phyloP scores from a whole-genome alignment of 495 filamentous ascomycete genomes.

The Xylaria flabelliformis region DNA sequence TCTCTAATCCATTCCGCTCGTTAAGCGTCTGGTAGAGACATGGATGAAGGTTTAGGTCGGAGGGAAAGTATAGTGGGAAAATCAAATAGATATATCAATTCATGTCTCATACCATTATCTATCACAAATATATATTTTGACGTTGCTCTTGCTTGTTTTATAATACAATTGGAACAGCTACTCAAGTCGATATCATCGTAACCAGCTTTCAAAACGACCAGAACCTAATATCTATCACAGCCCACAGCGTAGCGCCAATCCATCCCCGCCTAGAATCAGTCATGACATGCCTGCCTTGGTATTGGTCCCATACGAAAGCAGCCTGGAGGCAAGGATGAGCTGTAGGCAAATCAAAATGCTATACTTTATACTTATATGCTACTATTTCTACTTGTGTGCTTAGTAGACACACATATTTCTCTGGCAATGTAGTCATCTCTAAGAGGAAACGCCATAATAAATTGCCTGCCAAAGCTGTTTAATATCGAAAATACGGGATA shows the following conservation, averaged over 20 bases:
- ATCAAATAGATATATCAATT: neutral
- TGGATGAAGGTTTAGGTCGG: neutral
- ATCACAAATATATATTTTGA: neutral
- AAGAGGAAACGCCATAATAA: too few relatives aligned
- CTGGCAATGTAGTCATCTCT: too few relatives aligned
- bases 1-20: neutral
- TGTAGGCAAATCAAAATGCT: too few relatives aligned
- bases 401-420: too few relatives aligned
- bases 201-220: neutral
- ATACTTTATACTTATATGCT: too few relatives aligned
- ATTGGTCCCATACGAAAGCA: neutral
- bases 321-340: neutral
- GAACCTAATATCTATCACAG: neutral
- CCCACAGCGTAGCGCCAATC: too few relatives aligned
- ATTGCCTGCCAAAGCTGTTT: too few relatives aligned
- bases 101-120: neutral
- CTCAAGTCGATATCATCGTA: neutral
- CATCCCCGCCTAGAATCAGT: too few relatives aligned
- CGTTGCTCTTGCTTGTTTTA: neutral
- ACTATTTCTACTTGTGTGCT: too few relatives aligned
- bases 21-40: neutral
- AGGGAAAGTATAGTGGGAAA: neutral
- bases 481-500: too few relatives aligned
- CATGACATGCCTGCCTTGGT: too few relatives aligned
- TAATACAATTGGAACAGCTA: neutral